phyloP scores from a whole-genome alignment of 2,329 filamentous ascomycete genomes.

The Tolypocladium amazonense region DNA sequence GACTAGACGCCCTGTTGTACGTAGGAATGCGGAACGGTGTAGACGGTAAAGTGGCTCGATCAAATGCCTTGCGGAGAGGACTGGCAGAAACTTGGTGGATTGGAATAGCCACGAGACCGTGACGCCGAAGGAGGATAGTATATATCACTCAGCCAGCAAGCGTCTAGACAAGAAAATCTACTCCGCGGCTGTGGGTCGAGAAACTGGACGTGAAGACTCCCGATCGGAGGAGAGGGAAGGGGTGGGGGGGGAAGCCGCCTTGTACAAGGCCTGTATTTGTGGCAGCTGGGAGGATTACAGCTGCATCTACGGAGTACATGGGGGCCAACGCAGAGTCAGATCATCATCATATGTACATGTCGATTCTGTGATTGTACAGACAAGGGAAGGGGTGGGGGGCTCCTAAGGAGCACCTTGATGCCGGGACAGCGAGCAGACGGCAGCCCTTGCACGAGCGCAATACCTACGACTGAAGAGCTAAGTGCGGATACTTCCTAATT shows the following conservation, averaged over 20 bases:
- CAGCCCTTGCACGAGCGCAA: neutral
- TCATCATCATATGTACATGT: neutral
- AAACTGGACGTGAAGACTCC: neutral
- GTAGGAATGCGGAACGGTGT: neutral
- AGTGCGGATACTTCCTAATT: neutral
- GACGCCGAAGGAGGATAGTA: neutral
- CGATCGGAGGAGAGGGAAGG: neutral
- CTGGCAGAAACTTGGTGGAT: neutral
- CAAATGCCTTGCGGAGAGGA: neutral
- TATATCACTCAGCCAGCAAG: neutral
- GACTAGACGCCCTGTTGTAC: neutral
- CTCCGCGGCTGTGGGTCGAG: neutral
- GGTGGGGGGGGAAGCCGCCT: neutral
- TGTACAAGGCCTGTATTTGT: neutral
- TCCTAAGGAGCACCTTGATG: neutral
- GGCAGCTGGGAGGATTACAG: neutral
- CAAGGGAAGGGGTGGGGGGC: neutral
- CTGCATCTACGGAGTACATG: conserved; percentile 1
- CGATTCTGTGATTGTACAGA: neutral
- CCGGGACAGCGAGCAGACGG: neutral
- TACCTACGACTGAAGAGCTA: neutral
- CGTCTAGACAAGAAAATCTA: neutral
- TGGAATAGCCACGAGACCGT: neutral
- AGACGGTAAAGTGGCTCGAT: neutral
- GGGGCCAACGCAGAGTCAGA: neutral